Base-by-base conservation (phyloP, 2,329 filamentous ascomycete genomes). In the Bipolaris bicolor region DNA sequence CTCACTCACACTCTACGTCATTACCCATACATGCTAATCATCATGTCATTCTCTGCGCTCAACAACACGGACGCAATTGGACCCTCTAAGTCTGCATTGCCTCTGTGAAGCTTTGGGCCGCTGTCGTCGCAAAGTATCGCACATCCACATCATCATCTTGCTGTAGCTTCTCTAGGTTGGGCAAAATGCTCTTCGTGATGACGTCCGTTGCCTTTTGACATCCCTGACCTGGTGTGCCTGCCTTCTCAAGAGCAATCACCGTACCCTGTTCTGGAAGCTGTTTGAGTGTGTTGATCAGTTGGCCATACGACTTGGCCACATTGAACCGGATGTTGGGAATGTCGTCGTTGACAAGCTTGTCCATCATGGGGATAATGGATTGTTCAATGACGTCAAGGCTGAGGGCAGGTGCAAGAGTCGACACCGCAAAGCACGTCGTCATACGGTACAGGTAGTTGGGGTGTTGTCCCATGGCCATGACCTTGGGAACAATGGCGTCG, bases 241-340 rank as follows among this genome's bases (percentile, higher is more conserved):
- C 86, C 82, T 96, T 95, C 78, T 97, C 92, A 58, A 96, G 79
- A 50, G 91, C 88, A 74, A 90, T 87, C 61, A 98, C 83, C 13
- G 94, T 98, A 60, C 92, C 92, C 73, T 95, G 85, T 52, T 93
- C 90, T 2, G 95, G 94, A 54, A 99, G 84, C 68, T 92, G 90
- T 79, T 94, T 92, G 72, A 99, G 84, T n/a, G 93, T 92, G 67
- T 90, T 88, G 71, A 98, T 92, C 57, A 99, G 82, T 49, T 95
- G 89, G 20, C 88, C 87, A 75, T 98, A 99, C 45, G 95, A 98
- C 83, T 99, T 99, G 68, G 95, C 95, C 46, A 99, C 95, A 78
- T 99, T 99, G 86, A 99, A 99, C 49, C 95, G 92, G 76, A 99
- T 99, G 81, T 99, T 99, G 66, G 95, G 95, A 62, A 99, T 99